Conservation (phyloP, 148 eudicot genomes). For the Suaeda aralocaspica region DNA sequence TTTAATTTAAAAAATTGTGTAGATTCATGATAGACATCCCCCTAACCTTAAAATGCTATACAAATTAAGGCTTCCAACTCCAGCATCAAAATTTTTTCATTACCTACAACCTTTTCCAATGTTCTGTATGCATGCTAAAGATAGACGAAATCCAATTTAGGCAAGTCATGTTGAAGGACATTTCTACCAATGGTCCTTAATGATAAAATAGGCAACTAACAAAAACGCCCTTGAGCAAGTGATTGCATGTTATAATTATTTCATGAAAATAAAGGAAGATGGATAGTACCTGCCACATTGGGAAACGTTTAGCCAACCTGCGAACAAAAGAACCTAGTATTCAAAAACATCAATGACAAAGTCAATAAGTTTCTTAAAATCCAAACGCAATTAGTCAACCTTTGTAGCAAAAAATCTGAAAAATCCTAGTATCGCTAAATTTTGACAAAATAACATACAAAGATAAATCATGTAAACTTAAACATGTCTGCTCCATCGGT, state of each 20-base stretch:
- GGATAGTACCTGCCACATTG: slow-evolving; percentile 78
- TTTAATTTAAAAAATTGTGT: too few relatives aligned
- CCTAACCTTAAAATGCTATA: background rate
- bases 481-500: too few relatives aligned
- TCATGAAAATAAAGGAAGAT: slow-evolving; percentile 8
- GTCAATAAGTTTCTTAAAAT: background rate
- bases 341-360: slow-evolving; percentile 12
- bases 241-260: background rate
- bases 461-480: too few relatives aligned
- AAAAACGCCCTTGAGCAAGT: too few relatives aligned
- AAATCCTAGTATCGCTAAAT: too few relatives aligned
- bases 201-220: too few relatives aligned
- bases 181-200: too few relatives aligned
- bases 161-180: background rate
- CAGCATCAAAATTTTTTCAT: background rate
- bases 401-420: too few relatives aligned
- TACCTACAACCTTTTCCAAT: background rate
- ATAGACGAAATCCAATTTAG: background rate
- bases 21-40: background rate
- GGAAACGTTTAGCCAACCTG: slow-evolving; percentile 74
- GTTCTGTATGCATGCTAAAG: background rate
- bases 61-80: background rate
- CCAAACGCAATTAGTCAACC: too few relatives aligned
- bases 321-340: slow-evolving; percentile 51
- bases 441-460: too few relatives aligned